Evolutionary conservation across 129 eudicot species (phyloP).

Genomic region (Flaveria sonorensis): DNA sequence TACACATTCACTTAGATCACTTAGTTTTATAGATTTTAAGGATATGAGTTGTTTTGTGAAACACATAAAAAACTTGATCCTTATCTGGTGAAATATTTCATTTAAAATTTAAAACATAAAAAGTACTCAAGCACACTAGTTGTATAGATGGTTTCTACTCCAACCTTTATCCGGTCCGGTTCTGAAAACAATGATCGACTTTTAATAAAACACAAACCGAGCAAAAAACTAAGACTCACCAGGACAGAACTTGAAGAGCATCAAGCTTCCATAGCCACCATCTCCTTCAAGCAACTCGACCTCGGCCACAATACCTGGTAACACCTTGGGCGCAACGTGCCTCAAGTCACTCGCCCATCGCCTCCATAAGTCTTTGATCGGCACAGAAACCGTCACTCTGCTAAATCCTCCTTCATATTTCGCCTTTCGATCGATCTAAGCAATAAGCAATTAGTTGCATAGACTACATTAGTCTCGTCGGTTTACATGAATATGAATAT

Average conservation of each 20-base stretch:
- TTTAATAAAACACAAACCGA: background rate
- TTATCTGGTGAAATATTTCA: no score
- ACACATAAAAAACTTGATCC: no score
- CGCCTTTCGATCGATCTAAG: background rate
- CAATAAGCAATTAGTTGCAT: background rate
- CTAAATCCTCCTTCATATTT: constrained; percentile 36
- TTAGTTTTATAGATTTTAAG: no score
- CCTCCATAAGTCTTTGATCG: constrained; percentile 42
- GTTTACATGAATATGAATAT: constrained; percentile 9
- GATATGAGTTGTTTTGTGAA: no score
- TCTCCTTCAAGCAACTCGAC: constrained; percentile 47
- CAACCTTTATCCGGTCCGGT: no score
- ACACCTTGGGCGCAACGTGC: background rate
- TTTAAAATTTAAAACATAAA: no score
- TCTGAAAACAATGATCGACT: no score
- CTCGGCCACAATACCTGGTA: constrained; percentile 28
- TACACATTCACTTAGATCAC: no score
- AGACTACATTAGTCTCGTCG: background rate
- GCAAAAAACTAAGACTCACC: constrained; percentile 24
- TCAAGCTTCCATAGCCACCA: constrained; percentile 49
- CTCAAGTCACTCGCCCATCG: constrained; percentile 33
- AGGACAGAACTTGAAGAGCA: constrained; percentile 41
- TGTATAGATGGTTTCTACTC: no score
- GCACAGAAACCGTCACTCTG: constrained; percentile 33
- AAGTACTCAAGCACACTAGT: no score